Conservation (phyloP, 495 filamentous ascomycete species). For the Platismatia glauca region DNA sequence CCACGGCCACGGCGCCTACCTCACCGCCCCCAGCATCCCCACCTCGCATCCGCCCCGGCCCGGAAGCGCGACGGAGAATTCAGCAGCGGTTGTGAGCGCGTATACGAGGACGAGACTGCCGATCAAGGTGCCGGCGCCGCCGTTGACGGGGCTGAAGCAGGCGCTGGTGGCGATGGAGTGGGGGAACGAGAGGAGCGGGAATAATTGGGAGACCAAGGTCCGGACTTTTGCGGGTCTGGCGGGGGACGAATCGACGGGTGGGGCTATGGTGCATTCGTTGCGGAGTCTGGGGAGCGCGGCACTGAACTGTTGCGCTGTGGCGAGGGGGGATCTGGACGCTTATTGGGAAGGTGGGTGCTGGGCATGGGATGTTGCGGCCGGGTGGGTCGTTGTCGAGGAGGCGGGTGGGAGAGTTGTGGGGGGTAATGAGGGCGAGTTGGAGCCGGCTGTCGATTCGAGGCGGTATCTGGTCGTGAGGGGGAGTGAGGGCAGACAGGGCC, state of each 20-base stretch:
- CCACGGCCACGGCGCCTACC: constrained; percentile 51
- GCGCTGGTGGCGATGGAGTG: constrained; percentile 62
- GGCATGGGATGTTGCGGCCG: constrained; percentile 92
- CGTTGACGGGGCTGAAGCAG: constrained; percentile 44
- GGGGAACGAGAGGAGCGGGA: constrained; percentile 57
- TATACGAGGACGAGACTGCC: constrained; percentile 34
- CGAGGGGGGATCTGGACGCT: constrained; percentile 65
- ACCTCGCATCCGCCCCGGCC: constrained; percentile 14
- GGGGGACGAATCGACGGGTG: constrained; percentile 53
- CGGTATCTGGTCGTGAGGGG: constrained; percentile 71
- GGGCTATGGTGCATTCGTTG: constrained; percentile 76
- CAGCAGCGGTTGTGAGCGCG: constrained; percentile 16
- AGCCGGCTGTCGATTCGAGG: constrained; percentile 62
- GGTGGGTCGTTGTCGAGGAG: constrained; percentile 79
- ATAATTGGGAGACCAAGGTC: constrained; percentile 61
- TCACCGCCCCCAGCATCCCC: constrained; percentile 31
- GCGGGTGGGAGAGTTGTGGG: constrained; percentile 74
- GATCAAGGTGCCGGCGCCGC: constrained; percentile 41
- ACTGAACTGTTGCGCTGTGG: constrained; percentile 74
- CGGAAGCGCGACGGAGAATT: neutral
- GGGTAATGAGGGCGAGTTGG: constrained; percentile 72
- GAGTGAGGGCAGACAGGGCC: constrained; percentile 45
- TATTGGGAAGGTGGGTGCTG: constrained; percentile 96
- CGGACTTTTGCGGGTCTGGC: constrained; percentile 61
- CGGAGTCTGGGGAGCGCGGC: constrained; percentile 71